These are phyloP conservation scores for Dactylellina leptospora DNA, from an alignment of 2,329 filamentous ascomycete genomes.

Conservation along the genomic window DNA sequence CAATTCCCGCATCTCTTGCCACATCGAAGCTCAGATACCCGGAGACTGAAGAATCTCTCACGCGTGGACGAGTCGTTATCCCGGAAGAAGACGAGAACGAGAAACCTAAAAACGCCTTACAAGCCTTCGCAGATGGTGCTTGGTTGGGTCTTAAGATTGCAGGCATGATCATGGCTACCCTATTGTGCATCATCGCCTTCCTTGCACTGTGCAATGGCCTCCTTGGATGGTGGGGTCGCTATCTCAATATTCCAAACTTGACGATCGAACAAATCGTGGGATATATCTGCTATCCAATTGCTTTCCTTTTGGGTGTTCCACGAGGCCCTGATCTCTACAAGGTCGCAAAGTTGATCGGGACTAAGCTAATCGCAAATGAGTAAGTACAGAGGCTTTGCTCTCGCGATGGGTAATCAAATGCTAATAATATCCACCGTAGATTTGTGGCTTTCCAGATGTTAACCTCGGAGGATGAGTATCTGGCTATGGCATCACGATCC, in stretches of 20 bases:
- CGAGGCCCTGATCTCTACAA: conserved; percentile 72
- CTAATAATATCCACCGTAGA: conserved; percentile 2
- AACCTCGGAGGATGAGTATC: conserved; percentile 53
- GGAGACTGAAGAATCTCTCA: conserved; percentile 85
- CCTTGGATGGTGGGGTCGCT: conserved; percentile 83
- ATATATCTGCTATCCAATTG: conserved; percentile 79
- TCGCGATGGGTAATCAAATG: too few species aligned
- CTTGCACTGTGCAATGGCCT: conserved; percentile 78
- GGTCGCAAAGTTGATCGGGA: conserved; percentile 80
- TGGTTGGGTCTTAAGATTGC: conserved; percentile 88
- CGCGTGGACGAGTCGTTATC: conserved; percentile 80
- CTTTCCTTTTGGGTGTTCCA: conserved; percentile 82
- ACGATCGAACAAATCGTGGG: conserved; percentile 79
- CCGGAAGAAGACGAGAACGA: conserved; percentile 79
- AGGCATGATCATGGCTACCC: conserved; percentile 78
- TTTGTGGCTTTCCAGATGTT: conserved; percentile 57
- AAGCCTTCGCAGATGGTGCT: conserved; percentile 84
- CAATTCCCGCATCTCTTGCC: conserved; percentile 87
- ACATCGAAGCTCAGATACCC: conserved; percentile 90
- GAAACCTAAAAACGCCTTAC: conserved; percentile 78
- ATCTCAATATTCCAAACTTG: conserved; percentile 77
- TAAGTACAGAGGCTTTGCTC: conserved; percentile 20
- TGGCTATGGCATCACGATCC: conserved; percentile 58
- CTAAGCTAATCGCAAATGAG: conserved; percentile 75
- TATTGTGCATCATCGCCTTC: conserved; percentile 84